Base-by-base conservation (phyloP, 345 rosid genomes). In the Aurinia saxatilis region DNA sequence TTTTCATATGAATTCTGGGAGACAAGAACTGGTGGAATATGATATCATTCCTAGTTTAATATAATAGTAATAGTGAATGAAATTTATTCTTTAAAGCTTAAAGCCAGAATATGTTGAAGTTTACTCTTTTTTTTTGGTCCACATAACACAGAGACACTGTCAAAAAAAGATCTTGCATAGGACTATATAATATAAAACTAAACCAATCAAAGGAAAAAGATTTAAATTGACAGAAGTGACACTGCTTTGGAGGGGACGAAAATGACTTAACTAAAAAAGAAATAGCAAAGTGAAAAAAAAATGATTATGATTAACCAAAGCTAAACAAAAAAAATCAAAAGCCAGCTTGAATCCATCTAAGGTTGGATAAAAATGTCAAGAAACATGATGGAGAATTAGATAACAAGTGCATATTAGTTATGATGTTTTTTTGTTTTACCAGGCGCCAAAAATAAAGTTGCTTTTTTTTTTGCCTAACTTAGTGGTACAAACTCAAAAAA, bases 91-190 rank as follows among this genome's bases (percentile, higher is more conserved):
- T 35, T 60, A 60, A 51, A 68, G 52, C 54, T 55, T 11, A 54
- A 62, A 71, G 68, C 74, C 45, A 48, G 69, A 49, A 33, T 63
- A 40, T 63, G 65, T 53, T 63, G 54, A 70, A 71, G 60, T 64
- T 64, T 40, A 57, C 70, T 35, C 38, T 49, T 34, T 63, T 55
- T 57, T 55, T 55, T 50, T 57, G 66, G 68, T 57, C 63, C 72
- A 72, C 69, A 50, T 40, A 56, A 56, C 49, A 66, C 68, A 72
- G 57, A 52, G 60, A 52, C 63, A 35, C 23, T 53, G 52, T 63
- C 61, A 45, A 41, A 44, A 21, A 69, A 67, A 49, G 70, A 71
- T 50, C 42, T 25, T 27, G 54, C 54, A 57, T 60, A 57, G n/a
- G 8, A 50, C 17, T 0, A 17, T 57, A 34, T 50, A 64, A 9